phyloP scores from a whole-genome alignment of 2,329 filamentous ascomycete species.

The Phialophora macrospora region DNA sequence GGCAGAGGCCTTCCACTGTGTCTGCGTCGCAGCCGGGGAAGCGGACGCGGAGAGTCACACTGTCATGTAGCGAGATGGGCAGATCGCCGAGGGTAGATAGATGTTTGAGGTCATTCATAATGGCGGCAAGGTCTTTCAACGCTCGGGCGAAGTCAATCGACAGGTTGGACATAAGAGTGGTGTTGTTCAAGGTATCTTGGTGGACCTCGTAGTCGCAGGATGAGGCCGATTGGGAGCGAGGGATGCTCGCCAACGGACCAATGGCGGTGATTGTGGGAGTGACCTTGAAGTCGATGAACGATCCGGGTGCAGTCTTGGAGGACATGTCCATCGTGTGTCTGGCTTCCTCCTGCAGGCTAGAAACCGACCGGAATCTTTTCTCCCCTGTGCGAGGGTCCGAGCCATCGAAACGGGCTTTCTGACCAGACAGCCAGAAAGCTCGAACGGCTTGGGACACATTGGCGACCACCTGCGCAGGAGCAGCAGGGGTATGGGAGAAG shows the following conservation, averaged over 20 bases:
- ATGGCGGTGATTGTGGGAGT: slow-evolving; percentile 90
- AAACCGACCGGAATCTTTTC: slow-evolving; percentile 79
- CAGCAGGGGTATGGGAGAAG: slow-evolving; percentile 86
- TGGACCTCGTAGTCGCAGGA: slow-evolving; percentile 48
- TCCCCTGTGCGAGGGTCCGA: slow-evolving; percentile 69
- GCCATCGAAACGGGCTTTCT: slow-evolving; percentile 87
- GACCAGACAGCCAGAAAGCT: slow-evolving; percentile 88
- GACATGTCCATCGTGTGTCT: slow-evolving; percentile 65
- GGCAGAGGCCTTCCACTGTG: slow-evolving; percentile 80
- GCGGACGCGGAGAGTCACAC: slow-evolving; percentile 73
- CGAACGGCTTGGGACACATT: slow-evolving; percentile 94
- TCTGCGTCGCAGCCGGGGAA: slow-evolving; percentile 89
- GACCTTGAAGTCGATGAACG: slow-evolving; percentile 85
- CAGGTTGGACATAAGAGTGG: slow-evolving; percentile 82
- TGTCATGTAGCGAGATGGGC: slow-evolving; percentile 73
- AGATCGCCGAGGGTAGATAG: slow-evolving; percentile 80
- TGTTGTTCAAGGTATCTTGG: slow-evolving; percentile 72
- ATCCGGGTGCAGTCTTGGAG: slow-evolving; percentile 65
- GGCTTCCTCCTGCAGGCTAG: slow-evolving; percentile 73
- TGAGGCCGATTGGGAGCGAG: slow-evolving; percentile 39
- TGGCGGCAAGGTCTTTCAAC: slow-evolving; percentile 77
- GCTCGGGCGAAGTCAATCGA: slow-evolving; percentile 86
- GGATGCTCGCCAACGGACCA: slow-evolving; percentile 63
- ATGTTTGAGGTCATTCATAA: slow-evolving; percentile 79
- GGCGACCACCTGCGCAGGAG: slow-evolving; percentile 86